phyloP scores from a whole-genome alignment of 2,329 filamentous ascomycete genomes.

The Daldinia sp. region DNA sequence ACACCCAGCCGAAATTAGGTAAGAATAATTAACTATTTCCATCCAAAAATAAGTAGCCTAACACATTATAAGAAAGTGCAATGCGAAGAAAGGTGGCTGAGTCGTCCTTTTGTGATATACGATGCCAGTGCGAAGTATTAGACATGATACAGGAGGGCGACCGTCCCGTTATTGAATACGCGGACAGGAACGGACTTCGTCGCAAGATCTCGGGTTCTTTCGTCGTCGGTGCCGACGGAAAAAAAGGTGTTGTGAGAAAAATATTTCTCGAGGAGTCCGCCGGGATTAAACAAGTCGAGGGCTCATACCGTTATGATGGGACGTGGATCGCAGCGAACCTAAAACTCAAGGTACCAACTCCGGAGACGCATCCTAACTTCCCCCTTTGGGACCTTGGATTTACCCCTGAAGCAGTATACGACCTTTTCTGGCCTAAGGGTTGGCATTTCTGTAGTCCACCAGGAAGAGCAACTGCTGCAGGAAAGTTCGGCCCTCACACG shows the following conservation, averaged over 20 bases:
- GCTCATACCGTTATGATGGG: conserved; percentile 53
- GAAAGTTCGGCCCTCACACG: conserved; percentile 57
- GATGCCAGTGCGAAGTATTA: conserved; percentile 40
- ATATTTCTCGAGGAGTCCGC: conserved; percentile 57
- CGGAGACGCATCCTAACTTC: conserved; percentile 60
- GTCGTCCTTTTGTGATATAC: conserved; percentile 41
- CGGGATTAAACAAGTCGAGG: conserved; percentile 55
- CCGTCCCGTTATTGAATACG: conserved; percentile 34
- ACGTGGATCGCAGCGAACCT: conserved; percentile 64
- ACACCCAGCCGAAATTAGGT: conserved; percentile 46
- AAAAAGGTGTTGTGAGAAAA: conserved; percentile 60
- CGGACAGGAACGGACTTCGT: conserved; percentile 22
- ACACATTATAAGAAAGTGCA: conserved; percentile 32
- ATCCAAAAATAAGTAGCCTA: neutral
- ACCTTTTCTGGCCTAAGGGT: conserved; percentile 59
- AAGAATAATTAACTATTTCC: neutral
- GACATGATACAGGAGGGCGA: conserved; percentile 31
- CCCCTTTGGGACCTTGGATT: conserved; percentile 62
- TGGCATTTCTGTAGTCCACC: conserved; percentile 61
- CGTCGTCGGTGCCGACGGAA: conserved; percentile 61
- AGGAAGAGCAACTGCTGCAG: conserved; percentile 57
- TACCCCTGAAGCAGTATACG: conserved; percentile 60
- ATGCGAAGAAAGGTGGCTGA: conserved; percentile 33
- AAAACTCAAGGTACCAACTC: conserved; percentile 58
- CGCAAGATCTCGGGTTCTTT: conserved; percentile 36